A percentile compares a stretch with the other conserved stretches of the same genome.
phyloP scores from a whole-genome alignment of 148 eudicot genomes.

The Rhododendron kiyosumense region DNA sequence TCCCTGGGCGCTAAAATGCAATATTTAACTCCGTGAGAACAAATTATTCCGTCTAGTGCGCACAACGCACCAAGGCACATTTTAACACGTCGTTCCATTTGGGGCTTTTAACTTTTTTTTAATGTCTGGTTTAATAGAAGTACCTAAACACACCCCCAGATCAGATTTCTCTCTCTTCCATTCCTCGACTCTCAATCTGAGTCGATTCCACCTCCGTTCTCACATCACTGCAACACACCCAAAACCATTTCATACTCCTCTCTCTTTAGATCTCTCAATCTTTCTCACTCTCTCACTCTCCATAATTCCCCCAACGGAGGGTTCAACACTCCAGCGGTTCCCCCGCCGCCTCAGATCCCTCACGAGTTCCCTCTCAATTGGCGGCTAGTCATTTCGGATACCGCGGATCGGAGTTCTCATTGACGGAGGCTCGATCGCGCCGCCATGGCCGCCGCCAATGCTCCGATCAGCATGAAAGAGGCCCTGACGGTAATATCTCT shows the following conservation, averaged over 20 bases:
- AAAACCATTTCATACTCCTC: not conserved
- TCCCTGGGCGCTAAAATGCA: no score
- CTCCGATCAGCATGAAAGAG: slow-evolving; percentile 96
- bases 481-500: slow-evolving; percentile 69
- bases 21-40: not conserved
- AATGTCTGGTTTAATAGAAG: not conserved
- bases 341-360: slow-evolving; percentile 15
- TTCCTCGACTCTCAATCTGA: not conserved
- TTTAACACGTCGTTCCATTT: not conserved
- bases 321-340: slow-evolving; percentile 5
- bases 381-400: not conserved
- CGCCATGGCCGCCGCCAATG: slow-evolving; percentile 97
- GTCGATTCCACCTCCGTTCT: not conserved
- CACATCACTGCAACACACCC: not conserved
- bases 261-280: not conserved
- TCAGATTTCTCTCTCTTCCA: not conserved
- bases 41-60: not conserved
- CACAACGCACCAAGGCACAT: not conserved
- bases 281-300: not conserved
- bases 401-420: slow-evolving; percentile 18
- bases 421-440: slow-evolving; percentile 29
- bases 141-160: not conserved
- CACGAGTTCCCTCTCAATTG: not conserved
- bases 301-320: not conserved
- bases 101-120: not conserved